Evolutionary conservation across 2,329 filamentous ascomycete species (phyloP), one percentile per base, ranked within the genome.

Genomic region (Colletotrichum lentis): DNA sequence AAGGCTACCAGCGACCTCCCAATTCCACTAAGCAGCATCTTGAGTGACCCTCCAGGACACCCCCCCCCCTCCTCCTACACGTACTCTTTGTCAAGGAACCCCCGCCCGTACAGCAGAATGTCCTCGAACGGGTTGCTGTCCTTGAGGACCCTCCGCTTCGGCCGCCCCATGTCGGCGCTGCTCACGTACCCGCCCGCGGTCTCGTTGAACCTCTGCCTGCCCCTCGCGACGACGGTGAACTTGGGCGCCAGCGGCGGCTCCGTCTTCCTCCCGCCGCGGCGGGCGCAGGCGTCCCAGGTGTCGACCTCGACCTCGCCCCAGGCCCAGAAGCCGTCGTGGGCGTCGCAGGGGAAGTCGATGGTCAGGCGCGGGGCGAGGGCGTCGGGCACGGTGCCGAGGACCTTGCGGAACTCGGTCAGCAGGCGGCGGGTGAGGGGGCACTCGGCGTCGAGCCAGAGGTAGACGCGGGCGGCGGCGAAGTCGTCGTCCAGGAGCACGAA

Each of bases 371-470:
- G 37, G 8, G 67, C 56, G 22, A 71, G 14, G 46, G 47, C 20
- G 3, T 20, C 12, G 1, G 63, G 69, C 1, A 70, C 10, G 37
- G 4, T 4, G 12, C 16, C 18, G 43, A 53, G 64, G n/a, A 71
- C 41, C 11, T 61, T 67, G 35, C 69, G 69, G 44, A 62, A 70
- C 53, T 71, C 67, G 55, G 67, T 47, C 59, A 71, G 63, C 46
- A 71, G 57, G 27, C 69, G 69, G 8, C 69, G 67, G 0, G 67
- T 65, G 41, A 70, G 43, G 16, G 69, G 69, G 11, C 64, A 66
- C 50, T 69, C 62, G 63, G 67, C 69, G 52, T 71, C 69, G 43
- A 71, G 67, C 69, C 69, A 71, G 27, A 71, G 56, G 60, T 62
- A 64, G 4, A 70, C 35, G 5, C 53, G 46, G n/a, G 50, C 35